Evolutionary conservation across 768 basidiomycete species (phyloP).

Genomic region (Solioccasus polychromus): DNA sequence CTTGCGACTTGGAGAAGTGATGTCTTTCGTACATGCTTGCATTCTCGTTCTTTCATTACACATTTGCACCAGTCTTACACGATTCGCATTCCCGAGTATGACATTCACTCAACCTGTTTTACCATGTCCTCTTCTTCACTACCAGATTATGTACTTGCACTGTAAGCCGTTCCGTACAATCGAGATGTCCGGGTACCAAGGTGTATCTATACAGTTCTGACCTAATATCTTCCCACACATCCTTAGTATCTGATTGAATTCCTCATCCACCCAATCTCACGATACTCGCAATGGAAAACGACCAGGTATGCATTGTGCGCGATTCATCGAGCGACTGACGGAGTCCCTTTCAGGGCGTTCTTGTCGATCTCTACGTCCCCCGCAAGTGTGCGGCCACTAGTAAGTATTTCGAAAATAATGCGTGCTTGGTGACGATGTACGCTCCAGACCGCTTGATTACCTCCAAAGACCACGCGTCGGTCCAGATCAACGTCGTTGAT

Average conservation of each 20-base stretch:
- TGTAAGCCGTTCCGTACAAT: constrained; percentile 2
- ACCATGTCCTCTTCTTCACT: constrained; percentile 1
- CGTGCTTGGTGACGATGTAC: background rate
- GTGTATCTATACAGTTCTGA: constrained; percentile 32
- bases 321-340: background rate
- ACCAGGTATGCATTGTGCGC: constrained; percentile 54
- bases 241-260: background rate
- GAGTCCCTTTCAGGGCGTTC: constrained; percentile 65
- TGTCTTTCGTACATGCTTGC: constrained; percentile 18
- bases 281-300: constrained; percentile 78
- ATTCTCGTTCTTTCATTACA: constrained; percentile 21
- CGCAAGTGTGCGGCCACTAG: constrained; percentile 99
- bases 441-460: constrained; percentile 91
- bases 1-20: constrained; percentile 28
- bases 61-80: constrained; percentile 19
- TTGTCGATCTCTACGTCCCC: constrained; percentile 99
- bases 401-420: constrained; percentile 41
- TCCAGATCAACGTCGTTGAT: constrained; percentile 93
- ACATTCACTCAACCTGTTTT: constrained; percentile 12
- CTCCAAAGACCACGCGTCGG: constrained; percentile 98
- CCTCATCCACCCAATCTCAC: constrained; percentile 4
- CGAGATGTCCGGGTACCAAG: background rate
- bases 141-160: background rate
- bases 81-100: constrained; percentile 19
- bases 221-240: constrained; percentile 27